Conservation (phyloP, 345 rosid species). For the Eucalyptus marginata region DNA sequence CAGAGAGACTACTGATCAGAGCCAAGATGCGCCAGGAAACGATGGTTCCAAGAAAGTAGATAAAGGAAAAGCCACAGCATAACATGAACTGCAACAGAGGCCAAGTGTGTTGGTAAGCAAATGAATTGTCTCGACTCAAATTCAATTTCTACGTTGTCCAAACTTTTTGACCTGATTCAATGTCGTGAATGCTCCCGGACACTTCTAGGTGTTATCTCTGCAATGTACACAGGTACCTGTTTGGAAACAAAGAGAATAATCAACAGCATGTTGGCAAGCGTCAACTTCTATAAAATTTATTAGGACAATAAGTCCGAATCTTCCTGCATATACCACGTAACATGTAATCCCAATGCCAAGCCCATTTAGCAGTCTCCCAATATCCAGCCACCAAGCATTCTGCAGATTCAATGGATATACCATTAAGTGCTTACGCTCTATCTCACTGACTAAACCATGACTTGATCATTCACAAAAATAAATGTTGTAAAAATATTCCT, state of each 20-base stretch:
- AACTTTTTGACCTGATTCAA: not conserved
- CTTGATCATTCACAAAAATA: not conserved
- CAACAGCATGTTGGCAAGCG: not conserved
- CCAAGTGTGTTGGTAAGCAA: not conserved
- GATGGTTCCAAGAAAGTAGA: constrained; percentile 8
- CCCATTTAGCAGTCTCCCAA: constrained; percentile 18
- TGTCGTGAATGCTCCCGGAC: constrained; percentile 4
- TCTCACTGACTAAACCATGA: not conserved
- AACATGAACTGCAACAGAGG: not conserved
- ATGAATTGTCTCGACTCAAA: not conserved
- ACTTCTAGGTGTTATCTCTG: constrained; percentile 7
- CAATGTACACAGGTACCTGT: constrained; percentile 8
- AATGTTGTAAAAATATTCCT: not conserved
- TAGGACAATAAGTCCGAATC: not conserved
- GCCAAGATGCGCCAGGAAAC: constrained; percentile 20
- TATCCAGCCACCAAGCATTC: constrained; percentile 20
- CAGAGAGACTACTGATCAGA: not conserved
- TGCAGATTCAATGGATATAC: not conserved
- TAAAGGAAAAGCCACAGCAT: constrained; percentile 3
- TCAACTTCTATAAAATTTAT: not conserved
- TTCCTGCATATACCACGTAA: constrained; percentile 13
- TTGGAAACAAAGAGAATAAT: not conserved
- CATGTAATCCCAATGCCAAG: constrained; percentile 12
- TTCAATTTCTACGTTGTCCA: not conserved
- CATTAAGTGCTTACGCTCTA: not conserved